Base-by-base conservation (phyloP, 2,329 filamentous ascomycete genomes). In the Monosporascus sp. region DNA sequence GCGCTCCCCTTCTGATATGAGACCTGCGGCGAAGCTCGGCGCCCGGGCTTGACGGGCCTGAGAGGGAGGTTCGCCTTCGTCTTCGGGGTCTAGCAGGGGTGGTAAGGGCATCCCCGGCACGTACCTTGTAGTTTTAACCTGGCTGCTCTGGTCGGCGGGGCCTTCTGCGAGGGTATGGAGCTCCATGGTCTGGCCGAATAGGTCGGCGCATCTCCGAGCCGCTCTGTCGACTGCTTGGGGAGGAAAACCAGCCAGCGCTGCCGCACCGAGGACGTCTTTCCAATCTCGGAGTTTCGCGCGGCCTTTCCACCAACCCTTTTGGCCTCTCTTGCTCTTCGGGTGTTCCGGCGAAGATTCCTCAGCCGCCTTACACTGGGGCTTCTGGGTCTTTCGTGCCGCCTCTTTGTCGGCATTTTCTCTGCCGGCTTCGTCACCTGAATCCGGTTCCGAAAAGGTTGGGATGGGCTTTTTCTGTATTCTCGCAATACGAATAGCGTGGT, bases 261-360 rank as follows among this genome's bases (percentile, higher is more conserved):
- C 93, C 1, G 90, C 78, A 0, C 89, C 89, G 27, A 97, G 72
- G 1, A 97, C 81, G 59, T 96, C 89, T 59, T 84, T 88, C 93
- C 93, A 97, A 71, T 95, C 88, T 22, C 88, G 80, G 14, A 83
- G 15, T 14, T 22, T 22, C 14, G 22, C 18, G 22, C 41, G 41
- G 18, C 22, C 22, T 20, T 24, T 20, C 41, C 41, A 44, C 41
- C 41, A 18, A 24, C 14, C 41, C 14, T 6, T 17, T 24, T 6
- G 41, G 20, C n/a, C 18, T 44, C 20, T 44, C 20, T 25, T 44
- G n/a, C 1, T 44, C 20, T 15, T 24, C 22, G 8, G 39, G 14
- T 9, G 27, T 22, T 43, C 25, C 2, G 39, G 39, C 14, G 48
- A 45, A 9, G 18, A 22, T 18, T 37, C 27, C 48, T 20, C 35